Evolutionary conservation across 177 flowering plant genomes (phyloP), one percentile per base, ranked within the genome.

Genomic region (Vitis hybrid): DNA sequence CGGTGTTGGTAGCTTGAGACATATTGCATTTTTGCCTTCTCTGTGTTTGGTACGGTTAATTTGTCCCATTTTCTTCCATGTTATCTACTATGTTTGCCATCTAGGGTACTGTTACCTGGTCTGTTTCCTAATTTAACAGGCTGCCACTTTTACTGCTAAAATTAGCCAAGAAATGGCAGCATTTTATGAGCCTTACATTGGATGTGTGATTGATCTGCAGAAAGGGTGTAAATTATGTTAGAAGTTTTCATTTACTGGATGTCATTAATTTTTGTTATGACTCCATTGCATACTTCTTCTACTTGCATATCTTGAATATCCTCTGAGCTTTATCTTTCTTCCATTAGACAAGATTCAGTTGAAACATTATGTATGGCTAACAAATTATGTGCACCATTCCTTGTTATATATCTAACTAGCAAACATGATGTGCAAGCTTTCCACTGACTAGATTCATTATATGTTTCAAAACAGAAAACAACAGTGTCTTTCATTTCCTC

Each of bases 401-500:
- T 35, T n/a, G 48, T 52, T 68, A 3, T 52, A 3, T 57, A 3
- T 55, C 6, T 52, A 56, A 46, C 46, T 40, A 40, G 46, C 46
- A 40, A 40, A 19, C 64, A 19, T 65, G 16, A 67, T 40, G 16
- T 60, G 62, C 11, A 16, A 62, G 49, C 51, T 49, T 63, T 15
- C 35, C 18, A 16, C 54, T 64, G 56, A 67, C 49, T 10, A 64
- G 3, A 30, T 40, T 15, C 51, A 11, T 59, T 58, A 16, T 63
- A 4, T 54, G 16, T 68, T 71, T 79, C 74, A 60, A 70, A 73
- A 76, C 95, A 92, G 97, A 64, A 80, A 86, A 77, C 79, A 75
- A 2, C 84, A 84, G 79, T 75, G 63, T 64, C 81, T 91, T 65
- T 32, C 83, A 71, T 82, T 95, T 76, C 98, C 93, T 65, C 84